Conservation (phyloP, 352 stramenopile species). For the Phytophthora citrophthora region DNA sequence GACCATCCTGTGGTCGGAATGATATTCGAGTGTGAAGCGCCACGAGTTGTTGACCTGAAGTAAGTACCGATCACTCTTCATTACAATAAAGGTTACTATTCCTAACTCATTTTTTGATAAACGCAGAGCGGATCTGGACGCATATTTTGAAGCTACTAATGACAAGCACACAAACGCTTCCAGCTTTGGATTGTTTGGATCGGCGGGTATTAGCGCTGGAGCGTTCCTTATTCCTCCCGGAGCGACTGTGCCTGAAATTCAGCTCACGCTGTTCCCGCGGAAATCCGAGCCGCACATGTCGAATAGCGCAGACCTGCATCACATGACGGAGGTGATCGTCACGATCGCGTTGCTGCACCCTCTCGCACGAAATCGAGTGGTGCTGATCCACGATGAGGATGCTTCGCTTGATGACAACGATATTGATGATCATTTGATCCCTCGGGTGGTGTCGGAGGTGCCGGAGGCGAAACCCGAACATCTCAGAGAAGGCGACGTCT, state of each 20-base stretch:
- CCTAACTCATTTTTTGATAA: no score
- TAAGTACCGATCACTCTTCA: slow-evolving; percentile 22
- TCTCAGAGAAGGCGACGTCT: slow-evolving; percentile 56
- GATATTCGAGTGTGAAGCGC: slow-evolving; percentile 53
- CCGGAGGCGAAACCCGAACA: slow-evolving; percentile 56
- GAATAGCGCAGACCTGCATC: slow-evolving; percentile 50
- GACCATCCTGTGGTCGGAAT: slow-evolving; percentile 88
- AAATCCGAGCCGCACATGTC: slow-evolving; percentile 82
- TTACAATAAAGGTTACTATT: no score
- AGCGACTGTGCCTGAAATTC: slow-evolving; percentile 77
- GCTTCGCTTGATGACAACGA: slow-evolving; percentile 47
- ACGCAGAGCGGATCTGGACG: slow-evolving; percentile 44
- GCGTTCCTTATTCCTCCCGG: slow-evolving; percentile 80
- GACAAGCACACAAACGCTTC: slow-evolving; percentile 32
- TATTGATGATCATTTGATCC: slow-evolving; percentile 46
- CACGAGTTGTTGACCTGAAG: slow-evolving; percentile 49
- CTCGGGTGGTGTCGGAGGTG: slow-evolving; percentile 55
- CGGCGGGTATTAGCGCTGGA: slow-evolving; percentile 71
- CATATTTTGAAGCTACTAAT: slow-evolving; percentile 55
- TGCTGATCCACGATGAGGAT: slow-evolving; percentile 40
- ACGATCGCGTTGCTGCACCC: slow-evolving; percentile 84
- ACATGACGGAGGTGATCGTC: slow-evolving; percentile 68
- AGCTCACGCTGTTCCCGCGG: slow-evolving; percentile 90
- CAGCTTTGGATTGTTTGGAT: slow-evolving; percentile 65
- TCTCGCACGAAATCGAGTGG: slow-evolving; percentile 52